Evolutionary conservation across 2,329 filamentous ascomycete species (phyloP).

Genomic region (Neoarthrinium moseri): DNA sequence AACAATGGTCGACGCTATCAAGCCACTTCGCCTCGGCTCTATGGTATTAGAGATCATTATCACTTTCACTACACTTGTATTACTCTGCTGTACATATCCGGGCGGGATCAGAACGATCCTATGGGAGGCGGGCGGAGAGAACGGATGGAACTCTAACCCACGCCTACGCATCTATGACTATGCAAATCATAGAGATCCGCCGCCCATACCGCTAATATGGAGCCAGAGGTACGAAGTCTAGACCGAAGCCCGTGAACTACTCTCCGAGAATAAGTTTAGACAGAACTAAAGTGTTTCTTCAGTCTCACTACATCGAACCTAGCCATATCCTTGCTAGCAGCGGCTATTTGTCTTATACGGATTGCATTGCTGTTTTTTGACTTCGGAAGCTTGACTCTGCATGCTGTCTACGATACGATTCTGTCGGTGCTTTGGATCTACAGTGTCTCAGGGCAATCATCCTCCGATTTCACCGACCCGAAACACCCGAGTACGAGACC

Average conservation of each 20-base stretch:
- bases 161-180: constrained; percentile 19
- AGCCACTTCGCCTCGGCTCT: not conserved
- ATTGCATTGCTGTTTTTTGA: constrained; percentile 9
- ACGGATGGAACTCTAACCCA: constrained; percentile 21
- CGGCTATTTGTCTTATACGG: constrained; percentile 8
- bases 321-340: constrained; percentile 12
- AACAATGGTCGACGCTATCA: not conserved
- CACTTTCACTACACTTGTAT: not conserved
- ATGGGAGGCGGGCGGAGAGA: constrained; percentile 17
- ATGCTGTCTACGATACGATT: constrained; percentile 11
- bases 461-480: constrained; percentile 14
- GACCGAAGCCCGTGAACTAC: too few relatives aligned
- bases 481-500: constrained; percentile 13
- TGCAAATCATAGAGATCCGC: constrained; percentile 17
- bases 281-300: too few relatives aligned
- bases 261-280: too few relatives aligned
- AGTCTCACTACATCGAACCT: constrained; percentile 17
- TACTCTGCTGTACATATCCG: constrained; percentile 15
- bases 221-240: constrained; percentile 10
- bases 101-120: constrained; percentile 11
- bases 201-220: constrained; percentile 16
- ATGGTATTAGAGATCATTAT: constrained; percentile 3
- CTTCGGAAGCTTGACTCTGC: constrained; percentile 4
- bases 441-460: constrained; percentile 14
- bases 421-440: constrained; percentile 15